Evolutionary conservation across 306 rosid species (phyloP).

Genomic region (Casuarina cunninghamiana): DNA sequence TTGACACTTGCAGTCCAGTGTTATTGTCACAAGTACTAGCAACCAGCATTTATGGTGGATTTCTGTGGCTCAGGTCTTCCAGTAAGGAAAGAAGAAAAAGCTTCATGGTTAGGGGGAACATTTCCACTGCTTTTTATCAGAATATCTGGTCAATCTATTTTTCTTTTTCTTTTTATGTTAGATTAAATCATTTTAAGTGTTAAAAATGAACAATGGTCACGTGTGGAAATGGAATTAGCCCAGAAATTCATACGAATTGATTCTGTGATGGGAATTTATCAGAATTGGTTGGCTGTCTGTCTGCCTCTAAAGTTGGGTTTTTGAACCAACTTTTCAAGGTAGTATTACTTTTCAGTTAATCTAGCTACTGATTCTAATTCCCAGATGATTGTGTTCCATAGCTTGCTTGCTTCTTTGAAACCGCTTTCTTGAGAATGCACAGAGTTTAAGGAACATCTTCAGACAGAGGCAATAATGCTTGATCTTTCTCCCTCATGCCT

Average conservation of each 20-base stretch:
- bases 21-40: not conserved
- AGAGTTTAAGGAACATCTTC: not conserved
- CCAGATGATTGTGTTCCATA: not conserved
- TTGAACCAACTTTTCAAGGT: not conserved
- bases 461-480: not conserved
- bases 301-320: not conserved
- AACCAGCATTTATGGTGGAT: not conserved
- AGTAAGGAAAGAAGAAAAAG: not conserved
- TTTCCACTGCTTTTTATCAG: not conserved
- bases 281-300: not conserved
- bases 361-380: not conserved
- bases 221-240: not conserved
- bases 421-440: not conserved
- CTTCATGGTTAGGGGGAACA: not conserved
- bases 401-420: not conserved
- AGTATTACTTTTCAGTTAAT: not conserved
- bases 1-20: not conserved
- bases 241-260: not conserved
- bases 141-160: not conserved
- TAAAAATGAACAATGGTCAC: not conserved
- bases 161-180: not conserved
- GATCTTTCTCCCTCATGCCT: not conserved
- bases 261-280: not conserved
- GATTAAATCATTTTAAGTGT: not conserved
- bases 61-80: not conserved